These are phyloP conservation scores for Cochlearia excelsa DNA, from an alignment of 345 rosid species.

Conservation along the genomic window DNA sequence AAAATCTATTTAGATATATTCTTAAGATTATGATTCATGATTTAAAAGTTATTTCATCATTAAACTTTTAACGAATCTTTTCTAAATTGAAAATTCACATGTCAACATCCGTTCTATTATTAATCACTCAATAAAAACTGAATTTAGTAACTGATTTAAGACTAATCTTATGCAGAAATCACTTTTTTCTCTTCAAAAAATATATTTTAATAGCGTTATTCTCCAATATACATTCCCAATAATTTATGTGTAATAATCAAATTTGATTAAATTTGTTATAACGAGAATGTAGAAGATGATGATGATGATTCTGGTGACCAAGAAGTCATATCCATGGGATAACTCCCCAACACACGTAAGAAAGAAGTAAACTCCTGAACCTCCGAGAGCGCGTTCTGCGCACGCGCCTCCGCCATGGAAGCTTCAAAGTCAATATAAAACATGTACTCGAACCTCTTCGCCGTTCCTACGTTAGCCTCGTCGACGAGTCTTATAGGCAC, in stretches of 20 bases:
- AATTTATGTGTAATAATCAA: no score
- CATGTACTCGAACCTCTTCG: conserved; percentile 95
- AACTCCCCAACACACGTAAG: conserved; percentile 91
- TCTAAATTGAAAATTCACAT: no score
- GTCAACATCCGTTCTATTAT: no score
- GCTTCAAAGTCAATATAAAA: conserved; percentile 96
- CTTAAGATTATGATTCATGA: no score
- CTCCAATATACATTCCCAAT: conserved; percentile 3
- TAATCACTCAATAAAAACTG: no score
- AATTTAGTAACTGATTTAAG: no score
- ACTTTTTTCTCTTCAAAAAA: background rate
- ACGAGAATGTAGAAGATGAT: conserved; percentile 13
- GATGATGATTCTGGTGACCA: conserved; percentile 52
- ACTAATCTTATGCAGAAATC: background rate
- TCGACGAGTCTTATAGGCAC: conserved; percentile 80
- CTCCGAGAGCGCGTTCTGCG: conserved; percentile 94
- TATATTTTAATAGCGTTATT: background rate
- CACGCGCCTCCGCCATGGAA: conserved; percentile 89
- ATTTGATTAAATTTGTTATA: background rate
- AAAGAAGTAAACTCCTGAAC: conserved; percentile 96
- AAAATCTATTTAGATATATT: no score
- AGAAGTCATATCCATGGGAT: conserved; percentile 98
- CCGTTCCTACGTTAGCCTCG: conserved; percentile 82
- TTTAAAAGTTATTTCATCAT: no score
- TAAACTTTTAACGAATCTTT: no score